Evolutionary conservation across 495 filamentous ascomycete genomes (phyloP), one percentile per base, ranked within the genome.

Genomic region (Tuber melanosporum): DNA sequence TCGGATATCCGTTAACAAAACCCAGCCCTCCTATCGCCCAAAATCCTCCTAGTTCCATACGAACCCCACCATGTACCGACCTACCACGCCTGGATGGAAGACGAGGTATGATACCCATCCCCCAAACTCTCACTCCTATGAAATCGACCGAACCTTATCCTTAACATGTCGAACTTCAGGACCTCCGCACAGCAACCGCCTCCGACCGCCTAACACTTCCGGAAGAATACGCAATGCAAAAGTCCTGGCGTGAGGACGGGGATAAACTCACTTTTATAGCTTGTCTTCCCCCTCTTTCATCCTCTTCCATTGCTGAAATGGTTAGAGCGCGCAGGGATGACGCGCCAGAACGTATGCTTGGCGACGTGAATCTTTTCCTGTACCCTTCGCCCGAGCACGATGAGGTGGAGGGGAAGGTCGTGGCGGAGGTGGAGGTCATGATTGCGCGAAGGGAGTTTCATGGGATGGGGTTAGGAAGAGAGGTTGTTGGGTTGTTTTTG

Each of bases 61-160:
- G 92, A 91, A 49, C 84, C 85, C 74, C 90, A 89, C 85, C 94
- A 97, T 85, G 94, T 97, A 47, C 87, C 87, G 14, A 90, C 87
- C 3, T 97, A 97, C 79, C 92, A 97, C 79, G 85, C 89, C 82
- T 97, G 94, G 94, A 97, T 97, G 94, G 87, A 95, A 87, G 91
- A 95, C 80, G 88, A 91, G 75, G 93, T 95, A 85, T 73, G 83
- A 41, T 41, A 41, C 76, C 26, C 49, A 4, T 57, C 42, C 32
- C 39, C 3, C 17, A 15, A 10, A 15, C 44, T 46, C 19, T 32
- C 42, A 5, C 1, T 42, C 20, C 22, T n/a, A n/a, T 22, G 26
- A 71, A 47, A 42, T 22, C 2, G 22, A 39, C 20, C 42, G 71
- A 47, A 73, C 42, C 9, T 49, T 20, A 32, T 71, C 70, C 49